A percentile compares a stretch with the other conserved stretches of the same genome.
Evolutionary conservation across 805 yeast species (phyloP).

Genomic region (Starmerella khaoyaiensis): DNA sequence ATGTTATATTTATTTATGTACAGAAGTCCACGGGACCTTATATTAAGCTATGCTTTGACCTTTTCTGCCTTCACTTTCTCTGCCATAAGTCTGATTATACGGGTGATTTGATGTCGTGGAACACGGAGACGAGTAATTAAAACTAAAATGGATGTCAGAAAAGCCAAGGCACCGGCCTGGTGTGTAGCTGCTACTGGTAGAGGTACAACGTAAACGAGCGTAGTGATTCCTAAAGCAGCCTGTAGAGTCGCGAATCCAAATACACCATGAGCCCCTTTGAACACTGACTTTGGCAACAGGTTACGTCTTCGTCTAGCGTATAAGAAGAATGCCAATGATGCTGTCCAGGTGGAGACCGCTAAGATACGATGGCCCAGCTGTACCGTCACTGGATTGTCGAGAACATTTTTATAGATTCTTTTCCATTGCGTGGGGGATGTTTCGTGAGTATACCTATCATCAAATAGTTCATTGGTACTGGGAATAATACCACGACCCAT

Average conservation of each 20-base stretch:
- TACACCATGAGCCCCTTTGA: constrained; percentile 39
- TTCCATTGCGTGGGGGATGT: constrained; percentile 36
- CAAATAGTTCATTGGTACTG: constrained; percentile 60
- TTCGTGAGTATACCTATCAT: constrained; percentile 44
- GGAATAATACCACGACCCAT: constrained; percentile 79
- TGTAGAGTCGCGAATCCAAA: constrained; percentile 80
- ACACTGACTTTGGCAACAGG: constrained; percentile 35
- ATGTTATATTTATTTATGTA: background rate
- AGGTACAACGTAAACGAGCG: constrained; percentile 81
- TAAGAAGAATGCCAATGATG: constrained; percentile 58
- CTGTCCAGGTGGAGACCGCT: constrained; percentile 67
- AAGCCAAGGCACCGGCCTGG: constrained; percentile 91
- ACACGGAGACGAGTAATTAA: constrained; percentile 44
- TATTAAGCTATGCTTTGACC: background rate
- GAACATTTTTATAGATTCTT: constrained; percentile 53
- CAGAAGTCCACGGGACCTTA: background rate
- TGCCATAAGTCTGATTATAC: constrained; percentile 20
- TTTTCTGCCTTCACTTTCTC: constrained; percentile 4
- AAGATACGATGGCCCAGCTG: constrained; percentile 80
- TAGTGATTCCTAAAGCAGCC: constrained; percentile 73
- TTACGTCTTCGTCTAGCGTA: constrained; percentile 45
- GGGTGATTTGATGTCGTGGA: constrained; percentile 34
- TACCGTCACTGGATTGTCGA: constrained; percentile 93
- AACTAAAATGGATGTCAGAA: constrained; percentile 66
- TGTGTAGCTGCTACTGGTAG: constrained; percentile 87